These are phyloP conservation scores for Debaryomyces tyrocola DNA, from an alignment of 805 yeast species.

Conservation along the genomic window DNA sequence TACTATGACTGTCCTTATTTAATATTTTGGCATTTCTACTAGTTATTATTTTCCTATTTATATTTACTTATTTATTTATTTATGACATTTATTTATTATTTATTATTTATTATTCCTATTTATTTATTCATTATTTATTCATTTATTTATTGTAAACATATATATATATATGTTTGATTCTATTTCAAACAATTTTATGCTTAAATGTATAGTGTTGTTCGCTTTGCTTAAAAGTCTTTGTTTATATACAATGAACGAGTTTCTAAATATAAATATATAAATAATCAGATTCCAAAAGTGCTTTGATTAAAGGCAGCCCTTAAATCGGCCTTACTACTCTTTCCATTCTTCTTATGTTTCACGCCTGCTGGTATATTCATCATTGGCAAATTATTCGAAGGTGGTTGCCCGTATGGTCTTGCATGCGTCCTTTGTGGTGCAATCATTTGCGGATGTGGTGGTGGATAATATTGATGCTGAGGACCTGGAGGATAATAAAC, in stretches of 20 bases:
- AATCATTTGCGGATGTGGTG: constrained; percentile 4
- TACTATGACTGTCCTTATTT: background rate
- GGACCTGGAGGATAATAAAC: constrained; percentile 15
- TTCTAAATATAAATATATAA: too few species aligned
- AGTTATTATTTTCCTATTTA: constrained; percentile 2
- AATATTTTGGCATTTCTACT: background rate
- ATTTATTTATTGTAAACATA: too few species aligned
- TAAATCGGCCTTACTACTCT: constrained; percentile 53
- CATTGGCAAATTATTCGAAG: constrained; percentile 44
- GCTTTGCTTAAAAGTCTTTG: too few species aligned
- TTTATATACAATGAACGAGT: too few species aligned
- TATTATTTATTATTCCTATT: constrained; percentile 8
- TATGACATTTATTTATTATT: constrained; percentile 1
- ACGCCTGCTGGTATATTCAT: constrained; percentile 47
- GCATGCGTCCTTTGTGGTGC: background rate
- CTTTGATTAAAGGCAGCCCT: constrained; percentile 67
- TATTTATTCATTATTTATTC: constrained; percentile 6
- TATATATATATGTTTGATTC: constrained; percentile 1
- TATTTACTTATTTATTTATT: background rate
- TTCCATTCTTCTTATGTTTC: constrained; percentile 37
- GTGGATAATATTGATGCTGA: constrained; percentile 15
- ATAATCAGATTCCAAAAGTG: constrained; percentile 59
- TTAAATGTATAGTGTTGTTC: background rate
- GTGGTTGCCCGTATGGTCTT: constrained; percentile 16
- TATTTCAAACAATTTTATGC: constrained; percentile 1